Base-by-base conservation (phyloP, 2,329 filamentous ascomycete genomes). In the Neoarthrinium moseri region DNA sequence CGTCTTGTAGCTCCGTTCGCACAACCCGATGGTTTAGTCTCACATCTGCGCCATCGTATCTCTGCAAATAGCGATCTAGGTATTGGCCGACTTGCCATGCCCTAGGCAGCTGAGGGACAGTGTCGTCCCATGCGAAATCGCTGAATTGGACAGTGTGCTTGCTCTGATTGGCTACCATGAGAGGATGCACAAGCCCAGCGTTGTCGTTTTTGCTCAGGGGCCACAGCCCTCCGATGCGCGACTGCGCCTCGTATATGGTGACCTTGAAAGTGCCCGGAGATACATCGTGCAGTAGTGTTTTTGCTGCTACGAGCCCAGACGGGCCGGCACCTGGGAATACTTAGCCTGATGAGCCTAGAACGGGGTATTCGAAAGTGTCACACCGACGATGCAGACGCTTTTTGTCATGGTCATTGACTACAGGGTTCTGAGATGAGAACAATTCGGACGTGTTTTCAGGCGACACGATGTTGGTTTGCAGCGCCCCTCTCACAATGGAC, bases 81-180 rank as follows among this genome's bases (percentile, higher is more conserved):
- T 95, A 95, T 20, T 70, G 71, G 1, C 88, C 87, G 4, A 92
- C 80, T 67, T 89, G 82, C 81, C 86, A 89, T 0, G 88, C 89
- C 29, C 76, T 81, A 1, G 89, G 89, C 38, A 94, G 84, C 63
- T 86, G 75, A 1, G 85, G 82, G 1, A 72, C 66, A 4, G 65
- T 66, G 5, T 73, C 67, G 3, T 77, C 72, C 89, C 89, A 95
- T 5, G 86, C 78, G 20, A 89, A 63, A 60, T 92, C 89, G 52
- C 80, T 83, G 56, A 85, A 85, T 55, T 80, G 77, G 52, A 94
- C 82, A 0, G 87, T 89, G 63, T 90, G 89, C 36, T 78, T 79
- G 67, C 86, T 91, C 57, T 91, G 81, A 61, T 95, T 95, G 4
- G 80, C 80, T 13, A 80, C 72, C 74, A 87, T 87, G 43, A 86